Percentiles rank a stretch among this genome's conserved stretches.
phyloP scores from a whole-genome alignment of 176 grass and related monocot genomes.

The Zoysia japonica region DNA sequence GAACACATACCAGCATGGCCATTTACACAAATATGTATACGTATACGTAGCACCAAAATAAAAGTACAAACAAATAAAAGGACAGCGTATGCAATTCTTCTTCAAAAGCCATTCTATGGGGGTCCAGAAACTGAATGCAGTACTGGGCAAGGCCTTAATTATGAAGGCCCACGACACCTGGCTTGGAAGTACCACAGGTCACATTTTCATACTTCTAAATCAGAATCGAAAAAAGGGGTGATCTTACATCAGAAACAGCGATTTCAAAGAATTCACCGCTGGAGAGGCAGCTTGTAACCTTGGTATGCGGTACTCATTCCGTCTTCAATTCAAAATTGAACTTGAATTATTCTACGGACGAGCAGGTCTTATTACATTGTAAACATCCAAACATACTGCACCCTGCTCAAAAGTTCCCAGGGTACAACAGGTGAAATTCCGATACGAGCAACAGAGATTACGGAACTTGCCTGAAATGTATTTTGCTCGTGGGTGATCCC shows the following conservation, averaged over 20 bases:
- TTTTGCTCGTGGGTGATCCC: not conserved
- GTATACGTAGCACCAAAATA: not conserved
- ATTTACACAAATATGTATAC: not conserved
- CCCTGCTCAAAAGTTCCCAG: not conserved
- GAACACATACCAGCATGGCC: not conserved
- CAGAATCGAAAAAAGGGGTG: not conserved
- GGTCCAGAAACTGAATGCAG: not conserved
- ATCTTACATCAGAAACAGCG: not conserved
- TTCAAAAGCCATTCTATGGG: not conserved
- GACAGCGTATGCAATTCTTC: not conserved
- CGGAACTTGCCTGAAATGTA: not conserved
- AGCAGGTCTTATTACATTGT: slow-evolving; percentile 10
- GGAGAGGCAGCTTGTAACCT: not conserved
- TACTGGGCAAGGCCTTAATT: not conserved
- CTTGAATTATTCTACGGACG: too few species aligned
- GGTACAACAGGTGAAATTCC: not conserved
- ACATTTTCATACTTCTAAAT: not conserved
- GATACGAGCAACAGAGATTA: not conserved
- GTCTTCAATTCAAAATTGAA: too few species aligned
- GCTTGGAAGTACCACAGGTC: not conserved
- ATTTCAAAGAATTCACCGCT: not conserved
- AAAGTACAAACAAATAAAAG: not conserved
- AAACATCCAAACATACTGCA: slow-evolving; percentile 28
- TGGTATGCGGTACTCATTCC: not conserved
- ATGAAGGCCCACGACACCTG: not conserved